These are phyloP conservation scores for Leucoagaricus sp. DNA, from an alignment of 1,284 basidiomycete species.

Conservation along the genomic window DNA sequence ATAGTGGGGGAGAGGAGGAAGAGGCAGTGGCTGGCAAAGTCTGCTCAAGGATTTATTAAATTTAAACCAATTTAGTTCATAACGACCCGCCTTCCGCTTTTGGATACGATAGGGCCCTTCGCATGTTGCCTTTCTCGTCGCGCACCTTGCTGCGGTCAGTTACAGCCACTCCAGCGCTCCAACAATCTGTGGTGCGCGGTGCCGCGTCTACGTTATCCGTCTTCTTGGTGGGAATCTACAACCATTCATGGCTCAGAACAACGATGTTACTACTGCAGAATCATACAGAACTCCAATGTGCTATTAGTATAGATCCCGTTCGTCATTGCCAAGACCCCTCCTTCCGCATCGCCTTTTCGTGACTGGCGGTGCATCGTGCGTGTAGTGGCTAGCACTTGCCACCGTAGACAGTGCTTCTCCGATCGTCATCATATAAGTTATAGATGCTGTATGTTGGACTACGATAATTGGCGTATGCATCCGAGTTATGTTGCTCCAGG, in stretches of 20 bases:
- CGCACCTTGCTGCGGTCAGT: constrained; percentile 10
- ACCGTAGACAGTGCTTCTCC: constrained; percentile 47
- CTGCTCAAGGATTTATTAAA: constrained; percentile 4
- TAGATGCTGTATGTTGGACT: constrained; percentile 83
- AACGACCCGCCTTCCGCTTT: constrained; percentile 6
- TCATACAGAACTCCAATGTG: background rate
- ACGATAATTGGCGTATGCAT: constrained; percentile 63
- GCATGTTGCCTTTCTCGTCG: background rate
- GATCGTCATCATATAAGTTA: constrained; percentile 65
- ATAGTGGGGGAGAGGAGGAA: constrained; percentile 16
- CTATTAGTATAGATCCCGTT: too few species aligned
- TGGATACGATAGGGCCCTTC: background rate
- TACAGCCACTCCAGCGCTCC: constrained; percentile 1
- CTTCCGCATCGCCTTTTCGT: too few species aligned
- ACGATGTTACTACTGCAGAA: background rate
- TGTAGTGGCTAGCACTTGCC: background rate
- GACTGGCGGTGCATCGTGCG: background rate
- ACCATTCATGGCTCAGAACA: background rate
- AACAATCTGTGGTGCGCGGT: background rate
- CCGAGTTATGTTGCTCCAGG: constrained; percentile 58
- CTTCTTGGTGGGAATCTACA: background rate
- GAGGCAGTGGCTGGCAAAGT: background rate
- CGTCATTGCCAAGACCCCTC: too few species aligned
- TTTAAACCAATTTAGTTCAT: constrained; percentile 11
- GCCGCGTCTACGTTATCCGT: background rate